phyloP scores from a whole-genome alignment of 225 moss, liverwort and hornwort species.

The Neckera pumila region DNA sequence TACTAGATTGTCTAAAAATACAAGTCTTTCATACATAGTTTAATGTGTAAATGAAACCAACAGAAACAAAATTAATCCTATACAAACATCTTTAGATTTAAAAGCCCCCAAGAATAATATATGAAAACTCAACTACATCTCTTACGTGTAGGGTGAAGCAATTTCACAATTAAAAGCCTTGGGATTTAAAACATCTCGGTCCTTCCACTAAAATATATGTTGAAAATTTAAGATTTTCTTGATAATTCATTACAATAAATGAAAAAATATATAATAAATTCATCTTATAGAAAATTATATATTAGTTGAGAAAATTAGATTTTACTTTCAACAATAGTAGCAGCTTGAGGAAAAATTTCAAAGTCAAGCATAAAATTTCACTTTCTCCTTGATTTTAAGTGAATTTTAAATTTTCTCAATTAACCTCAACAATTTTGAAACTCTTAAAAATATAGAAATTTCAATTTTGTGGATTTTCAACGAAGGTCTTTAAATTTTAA shows the following conservation, averaged over 20 bases:
- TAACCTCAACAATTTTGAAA: too few species aligned
- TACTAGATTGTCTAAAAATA: too few species aligned
- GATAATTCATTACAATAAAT: too few species aligned
- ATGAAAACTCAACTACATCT: too few species aligned
- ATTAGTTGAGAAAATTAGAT: neutral
- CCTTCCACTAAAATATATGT: rapidly evolving
- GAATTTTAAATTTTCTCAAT: neutral
- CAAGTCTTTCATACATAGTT: too few species aligned
- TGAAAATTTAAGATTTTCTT: neutral
- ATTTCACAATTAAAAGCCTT: neutral
- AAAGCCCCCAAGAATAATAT: neutral
- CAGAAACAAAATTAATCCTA: neutral
- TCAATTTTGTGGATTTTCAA: neutral
- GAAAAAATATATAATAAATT: neutral
- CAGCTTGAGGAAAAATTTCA: rapidly evolving
- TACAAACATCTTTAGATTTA: rapidly evolving
- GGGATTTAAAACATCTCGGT: neutral
- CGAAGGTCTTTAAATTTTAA: neutral
- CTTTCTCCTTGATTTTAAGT: neutral
- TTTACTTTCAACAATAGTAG: neutral
- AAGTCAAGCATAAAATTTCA: neutral
- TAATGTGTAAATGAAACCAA: neutral
- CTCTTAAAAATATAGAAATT: neutral
- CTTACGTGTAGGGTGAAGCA: rapidly evolving
- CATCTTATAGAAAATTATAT: too few species aligned